These are phyloP conservation scores for Rhodotorula sp. DNA, from an alignment of 1,284 basidiomycete species.

Conservation along the genomic window DNA sequence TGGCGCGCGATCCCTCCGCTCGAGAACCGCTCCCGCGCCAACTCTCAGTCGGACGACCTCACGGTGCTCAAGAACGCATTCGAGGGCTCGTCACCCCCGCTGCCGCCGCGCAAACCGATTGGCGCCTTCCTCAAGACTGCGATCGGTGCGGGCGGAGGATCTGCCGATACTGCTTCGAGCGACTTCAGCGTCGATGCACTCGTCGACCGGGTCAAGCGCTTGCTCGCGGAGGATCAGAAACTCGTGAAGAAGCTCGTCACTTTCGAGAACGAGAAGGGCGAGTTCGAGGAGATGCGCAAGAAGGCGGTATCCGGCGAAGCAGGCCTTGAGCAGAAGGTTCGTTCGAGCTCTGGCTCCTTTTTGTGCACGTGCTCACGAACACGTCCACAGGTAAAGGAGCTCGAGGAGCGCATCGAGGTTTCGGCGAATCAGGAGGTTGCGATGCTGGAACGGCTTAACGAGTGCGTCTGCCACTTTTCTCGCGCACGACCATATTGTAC, in stretches of 20 bases:
- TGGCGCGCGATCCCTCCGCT: constrained; percentile 2
- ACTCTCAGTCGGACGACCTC: constrained; percentile 26
- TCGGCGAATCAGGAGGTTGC: constrained; percentile 39
- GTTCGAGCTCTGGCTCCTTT: background rate
- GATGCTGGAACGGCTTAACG: constrained; percentile 45
- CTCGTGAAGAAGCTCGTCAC: background rate
- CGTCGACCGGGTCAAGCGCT: constrained; percentile 20
- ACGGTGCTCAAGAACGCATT: constrained; percentile 30
- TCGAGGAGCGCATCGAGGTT: constrained; percentile 39
- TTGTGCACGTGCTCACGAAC: background rate
- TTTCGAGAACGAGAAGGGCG: background rate
- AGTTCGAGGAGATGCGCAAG: background rate
- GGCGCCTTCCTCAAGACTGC: background rate
- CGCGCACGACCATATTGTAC: rapidly evolving
- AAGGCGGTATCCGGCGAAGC: background rate
- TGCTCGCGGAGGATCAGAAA: constrained; percentile 17
- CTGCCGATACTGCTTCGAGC: background rate
- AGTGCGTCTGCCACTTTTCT: constrained; percentile 15
- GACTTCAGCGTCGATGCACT: constrained; percentile 32
- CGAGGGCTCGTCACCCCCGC: background rate
- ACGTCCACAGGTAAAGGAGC: constrained; percentile 31
- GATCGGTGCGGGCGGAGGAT: background rate
- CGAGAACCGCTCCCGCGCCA: background rate
- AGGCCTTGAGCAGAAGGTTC: constrained; percentile 15
- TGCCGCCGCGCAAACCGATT: background rate